Evolutionary conservation across 2,329 filamentous ascomycete species (phyloP).

Genomic region (Knufia fluminis): DNA sequence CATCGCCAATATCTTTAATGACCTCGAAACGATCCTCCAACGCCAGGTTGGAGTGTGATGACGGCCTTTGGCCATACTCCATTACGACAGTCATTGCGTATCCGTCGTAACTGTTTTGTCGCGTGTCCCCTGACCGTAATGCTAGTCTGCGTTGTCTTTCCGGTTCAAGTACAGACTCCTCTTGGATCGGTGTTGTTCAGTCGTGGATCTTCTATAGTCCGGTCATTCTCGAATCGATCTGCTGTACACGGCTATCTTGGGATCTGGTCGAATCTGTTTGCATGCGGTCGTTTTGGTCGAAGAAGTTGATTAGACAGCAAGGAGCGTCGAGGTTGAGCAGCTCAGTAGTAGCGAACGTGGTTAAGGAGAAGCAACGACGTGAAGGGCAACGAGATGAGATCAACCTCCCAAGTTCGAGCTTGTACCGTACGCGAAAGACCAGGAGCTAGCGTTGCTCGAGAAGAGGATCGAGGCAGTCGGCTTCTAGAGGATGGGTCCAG

Average conservation of each 20-base stretch:
- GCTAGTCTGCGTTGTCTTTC: constrained; percentile 8
- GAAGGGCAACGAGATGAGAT: constrained; percentile 7
- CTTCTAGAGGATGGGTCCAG: constrained; percentile 6
- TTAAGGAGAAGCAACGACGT: not conserved
- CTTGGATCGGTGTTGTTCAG: constrained; percentile 1
- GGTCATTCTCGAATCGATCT: not conserved
- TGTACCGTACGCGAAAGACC: not conserved
- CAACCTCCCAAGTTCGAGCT: constrained; percentile 3
- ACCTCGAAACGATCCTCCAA: constrained; percentile 95
- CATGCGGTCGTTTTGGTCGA: not conserved
- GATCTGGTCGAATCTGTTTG: not conserved
- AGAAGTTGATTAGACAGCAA: not conserved
- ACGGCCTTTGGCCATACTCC: constrained; percentile 62
- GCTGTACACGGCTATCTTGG: not conserved
- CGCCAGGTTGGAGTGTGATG: constrained; percentile 48
- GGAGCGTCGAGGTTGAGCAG: not conserved
- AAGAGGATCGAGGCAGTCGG: not conserved
- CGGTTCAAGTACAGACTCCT: constrained; percentile 3
- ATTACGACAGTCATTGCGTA: constrained; percentile 65
- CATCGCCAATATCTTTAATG: constrained; percentile 96
- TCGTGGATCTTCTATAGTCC: not conserved
- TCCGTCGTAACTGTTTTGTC: constrained; percentile 12
- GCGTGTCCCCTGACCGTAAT: constrained; percentile 10
- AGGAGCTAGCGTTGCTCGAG: constrained; percentile 6
- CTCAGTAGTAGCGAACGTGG: constrained; percentile 1